Base-by-base conservation (phyloP, 2,329 filamentous ascomycete genomes). In the Pseudovirgaria hyperparasitica region DNA sequence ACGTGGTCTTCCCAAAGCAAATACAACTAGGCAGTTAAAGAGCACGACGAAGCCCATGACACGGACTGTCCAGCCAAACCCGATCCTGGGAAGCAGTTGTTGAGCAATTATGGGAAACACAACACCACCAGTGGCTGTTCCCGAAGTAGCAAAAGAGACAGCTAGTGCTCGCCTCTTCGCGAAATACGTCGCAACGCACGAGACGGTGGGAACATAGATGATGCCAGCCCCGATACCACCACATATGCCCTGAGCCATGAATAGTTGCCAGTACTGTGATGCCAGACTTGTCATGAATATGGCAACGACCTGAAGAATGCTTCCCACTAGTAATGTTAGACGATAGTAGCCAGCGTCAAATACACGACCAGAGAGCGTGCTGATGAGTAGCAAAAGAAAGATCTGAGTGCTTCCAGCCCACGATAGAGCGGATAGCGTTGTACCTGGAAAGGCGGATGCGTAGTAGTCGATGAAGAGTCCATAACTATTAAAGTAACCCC, bases 391-490 rank as follows among this genome's bases (percentile, higher is more conserved):
- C 19, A 50, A 40, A 10, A 51, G 36, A 22, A 51, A 50, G 18
- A 48, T 39, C 20, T 50, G 45, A 6, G 50, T 36, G 2, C 43
- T 45, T 9, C 47, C 47, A 9, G 48, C 46, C 46, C 47, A 51
- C 8, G 46, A 46, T 6, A 51, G 43, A 1, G 43, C 46, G 5
- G 45, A 48, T 3, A 46, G 41, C 12, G 60, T 42, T 11, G 46
- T 46, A 5, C 38, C 38, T n/a, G n/a, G n/a, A 23, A 40, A 66
- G 32, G 23, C 49, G 34, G 39, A 54, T 40, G 18, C 52, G 34
- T 72, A 73, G 43, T 64, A 63, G 4, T 59, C 58, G 33, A 72
- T 66, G 30, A 67, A 72, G 3, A 65, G 59, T 4, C 68, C 67
- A 33, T 69, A 72, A n/a, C 62, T 62, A 23, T 60, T 63, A 39